Base-by-base conservation (phyloP, 2,329 filamentous ascomycete genomes). In the Xylariaceae sp. region DNA sequence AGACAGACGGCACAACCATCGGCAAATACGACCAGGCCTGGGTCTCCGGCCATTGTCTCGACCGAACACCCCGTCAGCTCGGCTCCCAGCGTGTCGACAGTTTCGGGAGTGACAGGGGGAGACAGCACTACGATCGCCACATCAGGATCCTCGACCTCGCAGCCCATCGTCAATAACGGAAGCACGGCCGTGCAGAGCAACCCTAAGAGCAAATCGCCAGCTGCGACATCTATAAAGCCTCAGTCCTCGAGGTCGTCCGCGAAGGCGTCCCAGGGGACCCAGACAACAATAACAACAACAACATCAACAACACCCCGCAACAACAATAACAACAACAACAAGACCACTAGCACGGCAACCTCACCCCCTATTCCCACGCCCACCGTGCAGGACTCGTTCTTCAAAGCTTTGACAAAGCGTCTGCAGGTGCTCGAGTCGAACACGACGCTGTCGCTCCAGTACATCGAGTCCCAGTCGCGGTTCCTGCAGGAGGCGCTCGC, bases 341-440 rank as follows among this genome's bases (percentile, higher is more conserved):
- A 44, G 50, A 7, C 43, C 51, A 66, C 62, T 40, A 67, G 50
- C 53, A 68, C 61, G 34, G 50, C 63, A 17, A 51, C 64, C 17
- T 65, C 69, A 7, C 55, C 70, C 1, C 59, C 71, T 6, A 62
- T 73, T 2, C 64, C 83, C 1, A 76, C 80, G 1, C 89, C 90
- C 2, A 88, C 89, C 0, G 92, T 94, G 1, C 92, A 98, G 61
- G 92, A 98, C 59, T 92, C 86, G 2, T 97, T 98, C 64, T 98
- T 96, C 74, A 97, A 97, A 61, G 87, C 88, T 3, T 83, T 97
- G 7, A 88, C 89, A 47, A 97, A 97, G 62, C 85, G 92, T 1
- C 73, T 98, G 4, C 86, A 90, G 49, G 81, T 89, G 52, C 79
- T 97, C 6, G 92, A 98, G 62, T 78, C 86, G 12, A 98, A 97